Evolutionary conservation across 768 basidiomycete species (phyloP), one percentile per base, ranked within the genome.

Genomic region (Lentinula raphanica): DNA sequence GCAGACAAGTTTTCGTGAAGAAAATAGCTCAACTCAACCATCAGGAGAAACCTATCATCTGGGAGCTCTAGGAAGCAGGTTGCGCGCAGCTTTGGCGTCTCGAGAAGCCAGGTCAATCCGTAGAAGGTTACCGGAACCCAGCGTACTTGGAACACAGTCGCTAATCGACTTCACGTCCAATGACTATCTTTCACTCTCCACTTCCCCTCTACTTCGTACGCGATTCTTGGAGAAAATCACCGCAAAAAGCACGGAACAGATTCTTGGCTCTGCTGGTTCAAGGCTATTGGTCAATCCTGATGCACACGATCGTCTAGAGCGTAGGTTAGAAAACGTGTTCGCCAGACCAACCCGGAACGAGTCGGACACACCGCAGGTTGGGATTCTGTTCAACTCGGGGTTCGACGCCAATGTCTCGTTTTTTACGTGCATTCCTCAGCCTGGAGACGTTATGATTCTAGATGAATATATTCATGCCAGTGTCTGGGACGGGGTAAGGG

Each of bases 351-450:
- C 23, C 19, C 40, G 11, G 2, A 28, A 38, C 6, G 28, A 49
- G 17, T 1, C 1, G 5, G 32, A 36, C 15, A 45, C 17, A 4
- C 27, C 39, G 17, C 54, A 56, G 35, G 75, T 84, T 0, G 90
- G 90, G 0, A 76, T 97, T 8, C 77, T 97, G 4, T 95, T 94
- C 81, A 94, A 93, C 70, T 94, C 91, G 0, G 94, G 94, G 0
- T 95, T 88, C 69, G 94, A 96, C 70, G 93, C 94, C 8, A 98
- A 96, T 67, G 88, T 87, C 2, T 89, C 87, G 0, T 84, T 96
- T 70, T 95, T 95, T 74, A 77, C 90, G 0, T 82, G 82, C 45
- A 71, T 97, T 0, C 94, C 94, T 0, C 90, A 90, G 59, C 68
- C 76, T 0, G 85, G 85, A 11, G 95, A 98, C 67, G 81, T 81